Evolutionary conservation across 2,329 filamentous ascomycete species (phyloP).

Genomic region (Pseudogymnoascus sp.): DNA sequence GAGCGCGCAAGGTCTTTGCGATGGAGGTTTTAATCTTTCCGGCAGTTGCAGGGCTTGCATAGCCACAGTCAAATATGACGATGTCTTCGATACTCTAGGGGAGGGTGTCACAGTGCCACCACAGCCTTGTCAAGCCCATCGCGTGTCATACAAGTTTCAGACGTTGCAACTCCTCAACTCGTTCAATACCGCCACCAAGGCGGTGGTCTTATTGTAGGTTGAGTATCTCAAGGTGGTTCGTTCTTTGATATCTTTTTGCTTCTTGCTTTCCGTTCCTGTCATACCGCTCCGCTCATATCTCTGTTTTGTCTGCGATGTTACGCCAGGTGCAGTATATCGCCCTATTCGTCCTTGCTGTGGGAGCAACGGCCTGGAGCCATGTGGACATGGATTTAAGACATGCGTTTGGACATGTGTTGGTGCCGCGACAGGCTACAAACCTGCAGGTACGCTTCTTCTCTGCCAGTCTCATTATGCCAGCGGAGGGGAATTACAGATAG

Average conservation of each 20-base stretch:
- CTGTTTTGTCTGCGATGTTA: not conserved
- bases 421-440: not conserved
- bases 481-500: not conserved
- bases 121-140: not conserved
- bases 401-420: not conserved
- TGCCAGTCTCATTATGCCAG: not conserved
- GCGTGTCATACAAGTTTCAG: slow-evolving; percentile 7
- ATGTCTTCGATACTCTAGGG: not conserved
- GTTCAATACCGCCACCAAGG: not conserved
- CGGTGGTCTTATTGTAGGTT: not conserved
- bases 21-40: slow-evolving; percentile 1
- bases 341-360: not conserved
- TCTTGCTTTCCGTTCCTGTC: not conserved
- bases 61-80: slow-evolving; percentile 6
- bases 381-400: slow-evolving; percentile 3
- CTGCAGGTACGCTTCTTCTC: not conserved
- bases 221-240: not conserved
- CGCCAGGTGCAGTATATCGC: slow-evolving; percentile 6
- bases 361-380: slow-evolving; percentile 7
- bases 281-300: not conserved
- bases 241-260: not conserved
- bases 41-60: not conserved
- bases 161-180: not conserved
- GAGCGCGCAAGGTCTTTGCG: not conserved
- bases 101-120: not conserved